These are phyloP conservation scores for Tagetes erecta DNA, from an alignment of 129 eudicot species.

Conservation along the genomic window DNA sequence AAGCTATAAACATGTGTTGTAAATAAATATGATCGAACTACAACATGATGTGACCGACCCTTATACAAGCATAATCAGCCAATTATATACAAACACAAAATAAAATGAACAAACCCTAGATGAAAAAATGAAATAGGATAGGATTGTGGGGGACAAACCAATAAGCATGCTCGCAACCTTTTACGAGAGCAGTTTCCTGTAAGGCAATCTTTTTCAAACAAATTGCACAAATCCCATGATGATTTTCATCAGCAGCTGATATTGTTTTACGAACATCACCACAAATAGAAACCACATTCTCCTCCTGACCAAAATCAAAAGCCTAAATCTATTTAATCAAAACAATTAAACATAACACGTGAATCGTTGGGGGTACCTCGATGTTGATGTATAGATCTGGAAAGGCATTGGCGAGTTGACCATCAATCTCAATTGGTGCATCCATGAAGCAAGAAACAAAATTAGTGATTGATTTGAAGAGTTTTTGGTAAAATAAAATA, in stretches of 20 bases:
- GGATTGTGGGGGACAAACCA: conserved; percentile 58
- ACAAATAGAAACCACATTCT: conserved; percentile 27
- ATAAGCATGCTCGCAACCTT: conserved; percentile 99
- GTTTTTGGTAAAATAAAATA: background rate
- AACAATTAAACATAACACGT: background rate
- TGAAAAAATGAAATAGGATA: background rate
- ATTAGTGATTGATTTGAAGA: background rate
- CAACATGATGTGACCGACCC: background rate
- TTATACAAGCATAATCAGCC: background rate
- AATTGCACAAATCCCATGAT: conserved; percentile 79
- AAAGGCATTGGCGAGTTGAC: conserved; percentile 28
- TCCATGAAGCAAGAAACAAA: conserved; percentile 39
- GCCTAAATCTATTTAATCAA: conserved; percentile 13
- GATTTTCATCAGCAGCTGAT: conserved; percentile 34
- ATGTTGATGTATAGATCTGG: conserved; percentile 47
- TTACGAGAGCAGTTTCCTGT: conserved; percentile 88
- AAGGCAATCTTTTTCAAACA: conserved; percentile 82
- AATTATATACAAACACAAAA: background rate
- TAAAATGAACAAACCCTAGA: background rate
- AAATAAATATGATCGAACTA: background rate
- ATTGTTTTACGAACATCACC: conserved; percentile 7
- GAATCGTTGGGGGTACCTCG: conserved; percentile 24
- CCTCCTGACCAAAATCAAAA: conserved; percentile 23
- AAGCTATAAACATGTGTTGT: background rate
- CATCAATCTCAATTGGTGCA: conserved; percentile 46